Base-by-base conservation (phyloP, 1,284 basidiomycete species). In the Malassezia japonica region DNA sequence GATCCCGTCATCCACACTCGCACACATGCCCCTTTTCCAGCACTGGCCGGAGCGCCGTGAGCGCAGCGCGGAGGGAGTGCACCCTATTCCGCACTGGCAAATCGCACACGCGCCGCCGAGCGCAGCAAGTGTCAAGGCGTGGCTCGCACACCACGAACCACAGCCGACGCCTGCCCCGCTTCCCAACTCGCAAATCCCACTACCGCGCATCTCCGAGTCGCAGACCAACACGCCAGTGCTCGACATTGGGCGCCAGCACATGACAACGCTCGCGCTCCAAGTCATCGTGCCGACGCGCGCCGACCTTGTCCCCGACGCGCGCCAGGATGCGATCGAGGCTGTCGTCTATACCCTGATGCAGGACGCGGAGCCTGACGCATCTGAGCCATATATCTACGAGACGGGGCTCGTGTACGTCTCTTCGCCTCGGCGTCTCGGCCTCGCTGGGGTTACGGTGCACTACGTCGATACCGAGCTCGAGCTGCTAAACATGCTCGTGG, bases 261-360 rank as follows among this genome's bases (percentile, higher is more conserved):
- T 96, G 84, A 82, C 84, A 0, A 76, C 87, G 8, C 74, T 96
- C 37, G 82, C 84, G 2, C 70, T 95, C 39, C 92, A 96, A 72
- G 75, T 90, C 1, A 90, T 67, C 85, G 35, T 45, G 12, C 24
- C 25, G n/a, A 83, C 84, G 0, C 76, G 78, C n/a, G 80, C 76
- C 16, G 77, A 79, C 13, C 78, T 81, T 13, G 75, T 83, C 9
- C 85, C 90, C 0, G 79, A 90, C 70, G 80, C 87, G 0, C 78
- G 80, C 29, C 74, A 79, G 12, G 86, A 95, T 65, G 77, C 79
- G 50, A 79, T 94, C n/a, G 74, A 76, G 2, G 83, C 83, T 0
- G 74, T 86, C 5, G 86, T 84, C 64, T 88, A 81, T 61, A 79
- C 80, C 18, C 79, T 82, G 37, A 81, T 83, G 61, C 78, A 79